phyloP scores from a whole-genome alignment of 2,329 filamentous ascomycete genomes.

The Cytospora schulzeri region DNA sequence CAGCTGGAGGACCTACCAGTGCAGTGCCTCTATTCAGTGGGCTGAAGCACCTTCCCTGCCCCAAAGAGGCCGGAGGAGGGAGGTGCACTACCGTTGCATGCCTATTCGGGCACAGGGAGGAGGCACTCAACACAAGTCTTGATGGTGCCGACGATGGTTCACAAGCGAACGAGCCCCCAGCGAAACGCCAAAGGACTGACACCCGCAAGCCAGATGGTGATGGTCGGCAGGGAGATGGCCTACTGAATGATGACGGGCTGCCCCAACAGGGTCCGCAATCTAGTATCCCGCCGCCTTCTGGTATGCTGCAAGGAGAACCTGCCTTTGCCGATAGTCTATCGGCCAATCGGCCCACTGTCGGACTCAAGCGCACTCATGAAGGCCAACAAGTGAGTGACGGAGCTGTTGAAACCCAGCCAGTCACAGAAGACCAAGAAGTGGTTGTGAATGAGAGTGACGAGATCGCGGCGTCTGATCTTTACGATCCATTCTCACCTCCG shows the following conservation, averaged over 20 bases:
- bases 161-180: neutral
- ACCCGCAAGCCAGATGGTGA: neutral
- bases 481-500: slow-evolving; percentile 27
- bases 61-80: slow-evolving; percentile 24
- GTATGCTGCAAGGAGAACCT: neutral
- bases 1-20: slow-evolving; percentile 6
- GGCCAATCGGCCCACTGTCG: neutral
- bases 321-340: neutral
- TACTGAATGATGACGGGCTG: neutral
- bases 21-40: slow-evolving; percentile 27
- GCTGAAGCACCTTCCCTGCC: slow-evolving; percentile 27
- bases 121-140: neutral
- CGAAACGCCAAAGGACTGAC: slow-evolving; percentile 13
- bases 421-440: slow-evolving; percentile 1
- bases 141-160: slow-evolving; percentile 15
- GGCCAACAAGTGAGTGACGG: neutral
- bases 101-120: slow-evolving; percentile 25
- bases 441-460: neutral
- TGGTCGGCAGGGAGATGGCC: neutral
- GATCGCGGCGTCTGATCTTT: slow-evolving; percentile 14
- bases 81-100: slow-evolving; percentile 24
- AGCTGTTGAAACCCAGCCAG: neutral
- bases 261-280: neutral
- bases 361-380: neutral
- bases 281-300: neutral